Percentiles rank a stretch among this genome's conserved stretches.
phyloP scores from a whole-genome alignment of 257 asterid species.

The Solanum lignicaule region DNA sequence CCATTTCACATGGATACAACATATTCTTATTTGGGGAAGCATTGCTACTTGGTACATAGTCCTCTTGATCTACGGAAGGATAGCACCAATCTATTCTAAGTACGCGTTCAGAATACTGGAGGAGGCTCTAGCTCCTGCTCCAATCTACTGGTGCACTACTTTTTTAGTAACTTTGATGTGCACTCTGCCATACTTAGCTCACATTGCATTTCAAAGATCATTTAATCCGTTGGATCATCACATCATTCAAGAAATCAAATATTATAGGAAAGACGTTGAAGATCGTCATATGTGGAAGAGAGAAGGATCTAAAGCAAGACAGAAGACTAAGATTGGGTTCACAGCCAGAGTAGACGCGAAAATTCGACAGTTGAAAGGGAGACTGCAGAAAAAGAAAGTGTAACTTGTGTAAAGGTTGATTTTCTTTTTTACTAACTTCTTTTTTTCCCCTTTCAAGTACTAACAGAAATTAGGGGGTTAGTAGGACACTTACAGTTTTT shows the following conservation, averaged over 20 bases:
- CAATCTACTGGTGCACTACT: slow-evolving; percentile 75
- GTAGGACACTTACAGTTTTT: background rate
- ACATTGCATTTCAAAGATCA: slow-evolving; percentile 64
- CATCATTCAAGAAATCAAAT: slow-evolving; percentile 84
- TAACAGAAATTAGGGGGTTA: background rate
- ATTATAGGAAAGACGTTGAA: slow-evolving; percentile 59
- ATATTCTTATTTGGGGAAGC: slow-evolving; percentile 67
- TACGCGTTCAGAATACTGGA: slow-evolving; percentile 44
- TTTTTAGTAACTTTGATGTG: slow-evolving; percentile 56
- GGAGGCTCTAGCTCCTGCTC: slow-evolving; percentile 82
- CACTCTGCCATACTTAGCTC: slow-evolving; percentile 71
- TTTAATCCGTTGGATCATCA: slow-evolving; percentile 90
- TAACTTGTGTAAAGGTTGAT: background rate
- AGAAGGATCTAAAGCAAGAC: slow-evolving; percentile 70
- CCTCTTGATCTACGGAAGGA: slow-evolving; percentile 53
- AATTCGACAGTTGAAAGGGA: slow-evolving; percentile 65
- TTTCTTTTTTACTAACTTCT: background rate
- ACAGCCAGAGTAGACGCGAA: slow-evolving; percentile 90
- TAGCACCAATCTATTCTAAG: slow-evolving; percentile 21
- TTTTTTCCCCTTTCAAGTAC: background rate
- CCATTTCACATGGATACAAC: slow-evolving; percentile 98
- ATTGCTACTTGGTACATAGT: slow-evolving; percentile 64
- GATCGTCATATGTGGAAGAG: slow-evolving; percentile 84
- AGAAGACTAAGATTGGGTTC: slow-evolving; percentile 78
- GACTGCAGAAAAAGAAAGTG: slow-evolving; percentile 48